These are phyloP conservation scores for Xylariaceae sp. DNA, from an alignment of 2,329 filamentous ascomycete species.

Conservation along the genomic window DNA sequence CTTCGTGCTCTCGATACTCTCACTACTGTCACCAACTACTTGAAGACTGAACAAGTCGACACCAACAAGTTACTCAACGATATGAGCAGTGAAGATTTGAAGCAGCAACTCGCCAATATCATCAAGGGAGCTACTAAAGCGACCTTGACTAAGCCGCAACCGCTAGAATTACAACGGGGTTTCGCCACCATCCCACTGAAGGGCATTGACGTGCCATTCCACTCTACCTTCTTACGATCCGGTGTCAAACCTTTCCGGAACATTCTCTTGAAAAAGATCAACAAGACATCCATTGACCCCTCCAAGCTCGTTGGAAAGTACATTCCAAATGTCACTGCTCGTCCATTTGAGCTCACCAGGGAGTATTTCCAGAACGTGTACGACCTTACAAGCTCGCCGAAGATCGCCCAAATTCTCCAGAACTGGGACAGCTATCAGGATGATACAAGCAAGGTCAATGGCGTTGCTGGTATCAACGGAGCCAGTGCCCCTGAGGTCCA, in stretches of 20 bases:
- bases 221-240: constrained; percentile 96
- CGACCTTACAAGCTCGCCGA: constrained; percentile 82
- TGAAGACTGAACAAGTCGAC: constrained; percentile 97
- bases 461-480: constrained; percentile 47
- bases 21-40: constrained; percentile 86
- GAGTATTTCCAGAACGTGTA: constrained; percentile 99
- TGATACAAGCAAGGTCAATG: constrained; percentile 47
- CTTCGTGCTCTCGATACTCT: constrained; percentile 74
- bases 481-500: constrained; percentile 42
- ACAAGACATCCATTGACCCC: constrained; percentile 98
- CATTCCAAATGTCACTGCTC: constrained; percentile 97
- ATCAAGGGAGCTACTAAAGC: constrained; percentile 87
- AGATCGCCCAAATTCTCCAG: constrained; percentile 80
- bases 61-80: constrained; percentile 91
- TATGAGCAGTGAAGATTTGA: constrained; percentile 87
- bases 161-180: constrained; percentile 89
- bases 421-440: constrained; percentile 83
- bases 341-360: constrained; percentile 93
- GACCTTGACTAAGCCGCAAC: constrained; percentile 86
- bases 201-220: constrained; percentile 98
- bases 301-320: constrained; percentile 98
- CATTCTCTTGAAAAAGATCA: constrained; percentile 99
- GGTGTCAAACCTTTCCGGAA: constrained; percentile 99
- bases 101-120: constrained; percentile 87
- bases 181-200: constrained; percentile 96